Percentiles rank a stretch among this genome's conserved stretches.
Evolutionary conservation across 2,329 filamentous ascomycete genomes (phyloP).

Genomic region (Mycosphaerella sp.): DNA sequence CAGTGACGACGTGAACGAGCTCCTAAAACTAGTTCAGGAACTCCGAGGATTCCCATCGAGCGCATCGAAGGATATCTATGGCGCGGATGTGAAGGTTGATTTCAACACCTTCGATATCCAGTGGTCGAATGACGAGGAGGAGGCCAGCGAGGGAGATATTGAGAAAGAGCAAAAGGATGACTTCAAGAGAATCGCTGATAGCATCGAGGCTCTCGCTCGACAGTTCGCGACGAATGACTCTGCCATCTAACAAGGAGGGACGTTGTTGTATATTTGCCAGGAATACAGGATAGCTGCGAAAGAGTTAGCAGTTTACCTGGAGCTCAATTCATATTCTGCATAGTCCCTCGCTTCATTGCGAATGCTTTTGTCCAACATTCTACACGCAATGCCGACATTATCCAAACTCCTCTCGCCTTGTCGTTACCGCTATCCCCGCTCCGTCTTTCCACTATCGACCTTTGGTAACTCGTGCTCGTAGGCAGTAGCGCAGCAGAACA

Average conservation of each 20-base stretch:
- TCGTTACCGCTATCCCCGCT: too few species aligned
- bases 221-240: conserved; percentile 39
- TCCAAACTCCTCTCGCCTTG: too few species aligned
- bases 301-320: background rate
- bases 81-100: conserved; percentile 36
- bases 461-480: too few species aligned
- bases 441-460: too few species aligned
- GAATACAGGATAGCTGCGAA: background rate
- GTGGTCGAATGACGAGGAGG: conserved; percentile 39
- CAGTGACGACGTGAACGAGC: conserved; percentile 40
- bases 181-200: conserved; percentile 40
- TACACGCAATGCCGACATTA: too few species aligned
- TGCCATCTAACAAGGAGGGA: conserved; percentile 16
- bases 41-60: conserved; percentile 40
- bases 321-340: too few species aligned
- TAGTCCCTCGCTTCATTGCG: too few species aligned
- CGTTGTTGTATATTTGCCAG: background rate
- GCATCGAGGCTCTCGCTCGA: conserved; percentile 39
- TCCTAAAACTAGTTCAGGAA: conserved; percentile 35
- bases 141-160: conserved; percentile 33
- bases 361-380: too few species aligned
- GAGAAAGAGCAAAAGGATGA: conserved; percentile 40
- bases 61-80: conserved; percentile 38
- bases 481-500: too few species aligned
- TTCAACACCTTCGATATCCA: conserved; percentile 41